Evolutionary conservation across 1,284 basidiomycete species (phyloP), one percentile per base, ranked within the genome.

Genomic region (Naganishia sp.): DNA sequence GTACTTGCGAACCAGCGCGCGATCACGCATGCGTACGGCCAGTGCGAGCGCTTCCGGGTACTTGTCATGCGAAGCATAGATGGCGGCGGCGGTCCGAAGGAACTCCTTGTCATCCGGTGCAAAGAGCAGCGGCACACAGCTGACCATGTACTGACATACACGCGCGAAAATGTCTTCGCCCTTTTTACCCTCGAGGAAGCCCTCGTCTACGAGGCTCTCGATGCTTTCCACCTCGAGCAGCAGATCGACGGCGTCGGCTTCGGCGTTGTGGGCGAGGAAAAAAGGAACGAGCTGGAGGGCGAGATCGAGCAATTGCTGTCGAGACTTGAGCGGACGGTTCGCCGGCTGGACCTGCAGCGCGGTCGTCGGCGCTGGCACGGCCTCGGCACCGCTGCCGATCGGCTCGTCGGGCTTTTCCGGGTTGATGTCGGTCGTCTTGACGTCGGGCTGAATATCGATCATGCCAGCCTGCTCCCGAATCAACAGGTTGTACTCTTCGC

Each of bases 111-210:
- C 96, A 77, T 99, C 96, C 52, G 94, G 94, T 50, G 94, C 92
- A 0, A 92, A 89, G 3, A 99, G 85, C 61, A 98, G 86, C 74
- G 88, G 90, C 6, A 98, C 91, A 73, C 93, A 96, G 75, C 90
- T 92, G 78, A 96, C 88, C 92, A 99, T 97, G 80, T 99, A 99
- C 67, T 91, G 87, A 75, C 95, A 97, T n/a, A 99, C 94, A 63
- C 96, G 87, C 60, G 84, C 84, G 76, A 87, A 99, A 0, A 92
- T 97, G 79, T 95, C 90, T 59, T 88, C 85, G 36, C 60, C 65
- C 57, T 66, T 57, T 72, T 79, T 77, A 69, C 81, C 80, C 75
- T 96, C 93, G 28, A 95, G 88, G 67, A 93, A 81, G 23, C 86
- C 82, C 9, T 85, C 83, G 23, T 86, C 82, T 7, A 85, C 84